A percentile compares a stretch with the other conserved stretches of the same genome.
Evolutionary conservation across 2,329 filamentous ascomycete species (phyloP).

Genomic region (Lachnellula occidentalis): DNA sequence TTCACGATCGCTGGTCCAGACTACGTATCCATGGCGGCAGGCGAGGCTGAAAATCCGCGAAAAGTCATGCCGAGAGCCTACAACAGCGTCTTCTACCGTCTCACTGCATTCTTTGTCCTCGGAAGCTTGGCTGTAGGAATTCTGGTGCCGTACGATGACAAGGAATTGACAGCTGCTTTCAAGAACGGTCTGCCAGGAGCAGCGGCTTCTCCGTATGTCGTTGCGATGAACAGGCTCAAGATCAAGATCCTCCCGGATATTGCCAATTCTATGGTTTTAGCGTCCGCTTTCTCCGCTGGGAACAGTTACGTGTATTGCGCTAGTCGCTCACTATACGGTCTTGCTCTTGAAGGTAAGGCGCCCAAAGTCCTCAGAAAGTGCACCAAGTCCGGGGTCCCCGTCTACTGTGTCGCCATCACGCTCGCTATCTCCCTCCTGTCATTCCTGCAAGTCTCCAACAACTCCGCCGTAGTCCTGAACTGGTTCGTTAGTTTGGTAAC

Average conservation of each 20-base stretch:
- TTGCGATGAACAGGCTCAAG: slow-evolving; percentile 55
- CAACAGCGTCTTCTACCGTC: slow-evolving; percentile 67
- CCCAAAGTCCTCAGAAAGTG: slow-evolving; percentile 42
- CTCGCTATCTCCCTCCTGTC: slow-evolving; percentile 53
- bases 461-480: slow-evolving; percentile 50
- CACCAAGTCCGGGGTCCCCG: slow-evolving; percentile 49
- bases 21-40: slow-evolving; percentile 65
- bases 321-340: slow-evolving; percentile 48
- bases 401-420: slow-evolving; percentile 52
- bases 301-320: slow-evolving; percentile 47
- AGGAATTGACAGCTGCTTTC: slow-evolving; percentile 48
- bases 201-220: slow-evolving; percentile 39
- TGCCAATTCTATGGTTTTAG: slow-evolving; percentile 54
- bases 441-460: slow-evolving; percentile 55
- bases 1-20: slow-evolving; percentile 66
- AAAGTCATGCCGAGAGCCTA: slow-evolving; percentile 61
- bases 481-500: slow-evolving; percentile 58
- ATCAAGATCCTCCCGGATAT: slow-evolving; percentile 53
- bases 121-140: slow-evolving; percentile 62
- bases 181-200: slow-evolving; percentile 33
- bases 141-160: slow-evolving; percentile 58
- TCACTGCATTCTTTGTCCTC: slow-evolving; percentile 65
- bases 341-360: slow-evolving; percentile 44
- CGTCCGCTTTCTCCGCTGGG: slow-evolving; percentile 48
- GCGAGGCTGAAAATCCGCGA: slow-evolving; percentile 60